A percentile compares a stretch with the other conserved stretches of the same genome.
Evolutionary conservation across 805 yeast genomes (phyloP).

Genomic region (Saturnispora diversa): DNA sequence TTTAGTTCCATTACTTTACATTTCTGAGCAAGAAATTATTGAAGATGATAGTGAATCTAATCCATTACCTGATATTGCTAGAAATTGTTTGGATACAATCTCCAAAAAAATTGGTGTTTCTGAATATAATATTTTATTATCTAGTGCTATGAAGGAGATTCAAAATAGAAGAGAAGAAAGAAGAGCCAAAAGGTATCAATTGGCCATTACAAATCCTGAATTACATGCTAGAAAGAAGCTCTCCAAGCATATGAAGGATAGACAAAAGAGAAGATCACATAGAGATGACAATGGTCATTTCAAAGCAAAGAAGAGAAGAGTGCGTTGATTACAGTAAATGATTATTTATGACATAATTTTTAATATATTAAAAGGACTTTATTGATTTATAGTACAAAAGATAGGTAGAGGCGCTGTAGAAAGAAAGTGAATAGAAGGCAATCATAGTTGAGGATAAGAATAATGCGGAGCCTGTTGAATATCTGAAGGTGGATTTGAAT

Average conservation of each 20-base stretch:
- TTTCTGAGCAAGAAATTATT: conserved; percentile 29
- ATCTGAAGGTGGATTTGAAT: not conserved
- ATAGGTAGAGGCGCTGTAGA: not conserved
- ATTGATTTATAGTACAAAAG: conserved; percentile 1
- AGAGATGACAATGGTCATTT: conserved; percentile 74
- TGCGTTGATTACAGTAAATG: conserved; percentile 1
- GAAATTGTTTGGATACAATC: conserved; percentile 61
- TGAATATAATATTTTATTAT: conserved; percentile 52
- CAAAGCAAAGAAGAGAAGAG: conserved; percentile 50
- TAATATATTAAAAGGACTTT: not conserved
- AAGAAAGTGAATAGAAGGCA: not conserved
- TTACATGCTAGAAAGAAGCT: conserved; percentile 70
- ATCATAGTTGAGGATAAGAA: conserved; percentile 4
- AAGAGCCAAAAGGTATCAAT: conserved; percentile 62
- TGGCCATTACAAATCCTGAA: conserved; percentile 74
- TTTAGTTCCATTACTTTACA: conserved; percentile 26
- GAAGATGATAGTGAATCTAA: conserved; percentile 41
- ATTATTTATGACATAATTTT: not conserved
- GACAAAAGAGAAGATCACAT: conserved; percentile 68
- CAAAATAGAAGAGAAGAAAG: conserved; percentile 64
- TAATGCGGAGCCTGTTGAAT: not conserved
- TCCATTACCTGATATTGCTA: conserved; percentile 36
- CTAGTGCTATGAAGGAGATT: conserved; percentile 56
- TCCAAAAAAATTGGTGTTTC: conserved; percentile 66
- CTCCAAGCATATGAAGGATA: conserved; percentile 63